These are phyloP conservation scores for Parvularia atlantis DNA, from an alignment of 78 protist genomes.

Conservation along the genomic window DNA sequence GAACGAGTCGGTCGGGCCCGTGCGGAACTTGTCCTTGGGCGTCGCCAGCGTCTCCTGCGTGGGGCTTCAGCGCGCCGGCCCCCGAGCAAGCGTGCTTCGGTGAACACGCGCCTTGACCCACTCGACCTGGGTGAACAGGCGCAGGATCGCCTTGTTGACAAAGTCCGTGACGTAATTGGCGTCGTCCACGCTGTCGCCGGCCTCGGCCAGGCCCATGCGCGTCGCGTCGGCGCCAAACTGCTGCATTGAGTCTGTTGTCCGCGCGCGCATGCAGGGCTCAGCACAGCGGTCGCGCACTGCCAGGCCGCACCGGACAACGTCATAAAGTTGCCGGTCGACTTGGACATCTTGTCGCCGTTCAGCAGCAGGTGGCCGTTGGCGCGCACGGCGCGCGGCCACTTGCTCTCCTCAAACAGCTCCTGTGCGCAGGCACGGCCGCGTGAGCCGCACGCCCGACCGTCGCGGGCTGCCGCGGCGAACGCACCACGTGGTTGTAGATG, in stretches of 20 bases:
- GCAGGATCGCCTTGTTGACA: constrained; percentile 75
- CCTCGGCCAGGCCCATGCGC: constrained; percentile 95
- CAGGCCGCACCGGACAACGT: constrained; percentile 66
- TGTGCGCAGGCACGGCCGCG: too few relatives aligned
- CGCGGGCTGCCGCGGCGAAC: too few relatives aligned
- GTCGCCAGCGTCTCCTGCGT: not conserved
- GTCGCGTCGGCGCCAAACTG: constrained; percentile 58
- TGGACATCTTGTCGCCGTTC: constrained; percentile 96
- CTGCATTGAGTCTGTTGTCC: too few relatives aligned
- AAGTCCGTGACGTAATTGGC: constrained; percentile 85
- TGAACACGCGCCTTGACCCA: constrained; percentile 47
- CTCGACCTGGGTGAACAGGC: constrained; percentile 68
- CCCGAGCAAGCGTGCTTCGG: not conserved
- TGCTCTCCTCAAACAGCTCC: not conserved
- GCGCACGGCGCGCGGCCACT: constrained; percentile 79
- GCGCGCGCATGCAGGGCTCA: too few relatives aligned
- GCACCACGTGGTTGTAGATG: constrained; percentile 98
- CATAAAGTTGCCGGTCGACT: constrained; percentile 96
- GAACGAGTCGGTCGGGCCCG: constrained; percentile 1
- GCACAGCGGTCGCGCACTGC: too few relatives aligned
- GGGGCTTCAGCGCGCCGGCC: constrained; percentile 1
- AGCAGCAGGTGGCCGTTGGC: constrained; percentile 89
- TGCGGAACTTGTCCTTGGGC: not conserved
- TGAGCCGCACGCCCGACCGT: too few relatives aligned
- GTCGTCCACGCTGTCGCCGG: constrained; percentile 97